Conservation (phyloP, 1,284 basidiomycete species). For the Caloboletus firmus region DNA sequence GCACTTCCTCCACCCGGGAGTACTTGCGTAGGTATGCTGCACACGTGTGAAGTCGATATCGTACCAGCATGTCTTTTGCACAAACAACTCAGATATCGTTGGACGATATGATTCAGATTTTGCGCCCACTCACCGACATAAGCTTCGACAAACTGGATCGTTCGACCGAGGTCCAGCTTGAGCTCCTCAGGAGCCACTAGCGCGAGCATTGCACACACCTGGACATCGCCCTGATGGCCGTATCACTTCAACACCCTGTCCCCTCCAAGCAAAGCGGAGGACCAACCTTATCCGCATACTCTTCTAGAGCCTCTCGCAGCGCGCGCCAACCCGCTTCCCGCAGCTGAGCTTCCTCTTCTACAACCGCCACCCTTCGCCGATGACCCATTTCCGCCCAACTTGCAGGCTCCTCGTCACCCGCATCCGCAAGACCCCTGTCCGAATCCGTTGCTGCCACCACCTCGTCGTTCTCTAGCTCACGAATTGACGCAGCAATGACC, state of each 20-base stretch:
- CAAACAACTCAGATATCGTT: not conserved
- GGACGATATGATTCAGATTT: not conserved
- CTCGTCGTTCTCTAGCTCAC: conserved; percentile 36
- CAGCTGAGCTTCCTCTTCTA: conserved; percentile 51
- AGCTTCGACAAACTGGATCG: conserved; percentile 59
- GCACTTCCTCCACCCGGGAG: conserved; percentile 49
- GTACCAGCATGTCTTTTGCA: conserved; percentile 55
- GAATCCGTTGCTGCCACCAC: conserved; percentile 11
- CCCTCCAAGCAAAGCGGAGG: not conserved
- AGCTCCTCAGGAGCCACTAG: conserved; percentile 60
- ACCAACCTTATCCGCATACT: conserved; percentile 60
- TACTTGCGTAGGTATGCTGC: conserved; percentile 74
- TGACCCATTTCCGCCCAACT: conserved; percentile 35
- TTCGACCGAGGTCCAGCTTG: conserved; percentile 42
- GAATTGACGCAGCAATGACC: conserved; percentile 49
- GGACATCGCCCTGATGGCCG: conserved; percentile 61
- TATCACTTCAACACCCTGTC: not conserved
- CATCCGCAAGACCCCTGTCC: not conserved
- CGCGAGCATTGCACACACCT: conserved; percentile 71
- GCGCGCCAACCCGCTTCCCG: conserved; percentile 57
- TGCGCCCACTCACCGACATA: conserved; percentile 58
- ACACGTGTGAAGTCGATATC: conserved; percentile 57
- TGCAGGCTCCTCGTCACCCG: conserved; percentile 4
- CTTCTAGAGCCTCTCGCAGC: conserved; percentile 55
- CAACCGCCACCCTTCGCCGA: conserved; percentile 45